Conservation (phyloP, 768 basidiomycete species). For the Serendipita sp. region DNA sequence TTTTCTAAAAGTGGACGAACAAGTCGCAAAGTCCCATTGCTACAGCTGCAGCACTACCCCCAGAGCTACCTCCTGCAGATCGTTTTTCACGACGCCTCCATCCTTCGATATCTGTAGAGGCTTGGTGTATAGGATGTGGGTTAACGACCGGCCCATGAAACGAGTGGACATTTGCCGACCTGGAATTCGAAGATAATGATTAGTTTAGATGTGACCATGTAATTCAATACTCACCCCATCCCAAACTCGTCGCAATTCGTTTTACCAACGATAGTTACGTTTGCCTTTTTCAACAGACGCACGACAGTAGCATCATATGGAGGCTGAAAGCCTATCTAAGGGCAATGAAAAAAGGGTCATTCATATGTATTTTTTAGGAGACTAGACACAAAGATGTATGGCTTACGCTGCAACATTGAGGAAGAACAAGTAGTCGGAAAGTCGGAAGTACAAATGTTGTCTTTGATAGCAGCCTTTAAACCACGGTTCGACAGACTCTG, state of each 20-base stretch:
- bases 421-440: constrained; percentile 69
- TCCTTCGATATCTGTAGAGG: constrained; percentile 12
- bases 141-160: constrained; percentile 66
- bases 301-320: constrained; percentile 85
- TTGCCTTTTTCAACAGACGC: constrained; percentile 34
- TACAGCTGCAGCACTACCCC: constrained; percentile 89
- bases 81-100: constrained; percentile 25
- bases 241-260: constrained; percentile 97
- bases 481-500: constrained; percentile 11
- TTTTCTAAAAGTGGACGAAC: constrained; percentile 30
- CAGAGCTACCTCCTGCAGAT: constrained; percentile 84
- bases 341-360: background rate
- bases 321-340: constrained; percentile 44
- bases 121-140: constrained; percentile 29
- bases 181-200: constrained; percentile 16
- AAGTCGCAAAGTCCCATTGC: constrained; percentile 67
- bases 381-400: background rate
- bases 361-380: background rate
- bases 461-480: constrained; percentile 60
- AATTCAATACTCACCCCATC: constrained; percentile 59
- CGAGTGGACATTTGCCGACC: constrained; percentile 63
- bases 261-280: constrained; percentile 68
- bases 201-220: background rate
- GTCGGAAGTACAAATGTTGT: constrained; percentile 59
- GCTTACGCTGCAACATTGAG: constrained; percentile 45